Conservation (phyloP, 225 moss, liverwort and hornwort genomes). For the Marchantia paleacea region DNA sequence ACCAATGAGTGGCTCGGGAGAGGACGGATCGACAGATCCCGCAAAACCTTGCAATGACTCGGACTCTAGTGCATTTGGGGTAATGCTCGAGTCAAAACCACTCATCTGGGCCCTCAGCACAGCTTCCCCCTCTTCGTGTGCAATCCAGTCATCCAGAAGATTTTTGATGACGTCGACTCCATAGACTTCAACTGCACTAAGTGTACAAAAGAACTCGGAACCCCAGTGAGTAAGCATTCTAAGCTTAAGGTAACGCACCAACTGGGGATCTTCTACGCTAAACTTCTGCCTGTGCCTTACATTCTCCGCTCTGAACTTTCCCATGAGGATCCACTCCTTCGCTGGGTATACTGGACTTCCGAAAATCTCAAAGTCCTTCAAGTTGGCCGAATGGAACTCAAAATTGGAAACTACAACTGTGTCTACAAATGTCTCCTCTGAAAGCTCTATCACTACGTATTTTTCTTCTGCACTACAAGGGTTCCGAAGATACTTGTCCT, state of each 20-base stretch:
- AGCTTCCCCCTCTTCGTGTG: slow-evolving; percentile 52
- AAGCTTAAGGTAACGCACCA: slow-evolving; percentile 74
- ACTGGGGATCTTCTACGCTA: slow-evolving; percentile 64
- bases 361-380: slow-evolving; percentile 79
- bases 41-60: slow-evolving; percentile 7
- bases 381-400: slow-evolving; percentile 85
- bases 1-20: slow-evolving; percentile 36
- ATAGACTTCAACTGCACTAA: slow-evolving; percentile 72
- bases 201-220: slow-evolving; percentile 85
- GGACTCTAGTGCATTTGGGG: slow-evolving; percentile 21
- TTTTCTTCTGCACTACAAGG: slow-evolving; percentile 88
- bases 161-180: slow-evolving; percentile 90
- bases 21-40: slow-evolving; percentile 27
- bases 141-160: slow-evolving; percentile 87
- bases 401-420: slow-evolving; percentile 74
- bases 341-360: slow-evolving; percentile 77
- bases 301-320: slow-evolving; percentile 85
- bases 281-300: slow-evolving; percentile 82
- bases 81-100: background rate
- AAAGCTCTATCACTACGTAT: slow-evolving; percentile 65
- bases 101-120: slow-evolving; percentile 33
- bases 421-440: slow-evolving; percentile 86
- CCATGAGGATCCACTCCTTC: slow-evolving; percentile 71
- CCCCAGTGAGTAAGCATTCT: slow-evolving; percentile 85
- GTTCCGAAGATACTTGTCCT: slow-evolving; percentile 89